Evolutionary conservation across 129 eudicot species (phyloP).

Genomic region (Artemisia tridentata): DNA sequence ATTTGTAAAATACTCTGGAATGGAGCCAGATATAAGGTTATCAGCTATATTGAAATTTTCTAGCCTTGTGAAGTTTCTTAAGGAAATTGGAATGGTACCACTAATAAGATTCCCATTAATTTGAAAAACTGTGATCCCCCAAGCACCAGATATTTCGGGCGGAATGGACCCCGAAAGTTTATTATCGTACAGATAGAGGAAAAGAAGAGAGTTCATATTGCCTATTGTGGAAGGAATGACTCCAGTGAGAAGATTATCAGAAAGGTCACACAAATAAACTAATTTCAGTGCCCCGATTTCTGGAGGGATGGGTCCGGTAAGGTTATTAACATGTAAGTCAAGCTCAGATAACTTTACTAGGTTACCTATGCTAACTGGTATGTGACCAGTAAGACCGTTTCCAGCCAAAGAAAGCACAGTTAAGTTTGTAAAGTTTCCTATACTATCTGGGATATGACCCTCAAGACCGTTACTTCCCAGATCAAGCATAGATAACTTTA

Average conservation of each 20-base stretch:
- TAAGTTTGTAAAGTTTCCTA: too few relatives aligned
- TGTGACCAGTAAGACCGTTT: too few relatives aligned
- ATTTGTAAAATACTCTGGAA: too few relatives aligned
- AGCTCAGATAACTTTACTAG: conserved; percentile 15
- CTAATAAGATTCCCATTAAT: not conserved
- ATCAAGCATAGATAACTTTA: too few relatives aligned
- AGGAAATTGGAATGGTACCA: conserved; percentile 23
- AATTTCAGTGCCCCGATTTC: conserved; percentile 10
- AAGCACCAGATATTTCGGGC: conserved; percentile 4
- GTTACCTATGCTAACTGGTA: conserved; percentile 21
- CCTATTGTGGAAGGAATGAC: conserved; percentile 28
- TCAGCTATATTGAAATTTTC: too few relatives aligned
- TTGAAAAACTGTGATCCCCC: conserved; percentile 6
- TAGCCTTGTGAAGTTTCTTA: conserved; percentile 6
- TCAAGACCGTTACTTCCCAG: too few relatives aligned
- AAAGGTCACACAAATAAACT: not conserved
- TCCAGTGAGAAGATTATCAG: conserved; percentile 24
- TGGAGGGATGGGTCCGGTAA: conserved; percentile 29
- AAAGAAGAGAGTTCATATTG: not conserved
- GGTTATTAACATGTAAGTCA: not conserved
- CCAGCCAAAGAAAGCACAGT: too few relatives aligned
- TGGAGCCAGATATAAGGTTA: too few relatives aligned
- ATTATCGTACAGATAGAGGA: conserved; percentile 19
- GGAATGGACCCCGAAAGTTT: conserved; percentile 20
- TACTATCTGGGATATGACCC: too few relatives aligned